Base-by-base conservation (phyloP, 2,329 filamentous ascomycete species). In the Aspergillus hiratsukae region DNA sequence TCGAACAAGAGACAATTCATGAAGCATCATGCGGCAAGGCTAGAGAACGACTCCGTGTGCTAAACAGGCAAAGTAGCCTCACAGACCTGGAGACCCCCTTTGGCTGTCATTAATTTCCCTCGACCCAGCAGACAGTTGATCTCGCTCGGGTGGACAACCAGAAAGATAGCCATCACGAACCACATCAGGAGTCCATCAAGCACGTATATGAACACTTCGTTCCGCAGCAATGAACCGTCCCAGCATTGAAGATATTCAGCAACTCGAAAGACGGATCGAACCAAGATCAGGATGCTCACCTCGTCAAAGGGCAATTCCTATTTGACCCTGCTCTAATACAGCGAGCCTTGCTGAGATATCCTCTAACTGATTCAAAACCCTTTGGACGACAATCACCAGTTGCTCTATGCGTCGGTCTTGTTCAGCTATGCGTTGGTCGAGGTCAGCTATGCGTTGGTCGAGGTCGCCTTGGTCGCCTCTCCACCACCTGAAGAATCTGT, bases 141-240 rank as follows among this genome's bases (percentile, higher is more conserved):
- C 49, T 68, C 61, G 31, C 64, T 66, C n/a, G 65, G 64, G 46
- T 67, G 58, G 53, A 63, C 59, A 48, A 54, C 62, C 23, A 65
- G 28, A 53, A 69, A 64, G 21, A 64, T 54, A 8, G 62, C 53
- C 59, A 69, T 52, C 9, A 69, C 59, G 25, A 59, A 46, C 29
- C 64, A 63, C 68, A 70, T 70, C 58, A 70, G 53, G 23, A 69
- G 51, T 7, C 62, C 64, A 51, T 70, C 70, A 50, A 71, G 69
- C 27, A 71, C 58, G 53, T 71, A 71, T 19, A 72, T 62, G 35
- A 62, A 70, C 29, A 60, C 60, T 55, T 71, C 68, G 17, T 64
- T 65, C 28, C 50, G 58, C 54, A 70, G 58, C 25, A 72, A 23
- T 41, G 57, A 64, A 8, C 69, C 69, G 11, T 65, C 58, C 31